Conservation (phyloP, 169 alveolate species). For the Cryptosporidium meleagridis region DNA sequence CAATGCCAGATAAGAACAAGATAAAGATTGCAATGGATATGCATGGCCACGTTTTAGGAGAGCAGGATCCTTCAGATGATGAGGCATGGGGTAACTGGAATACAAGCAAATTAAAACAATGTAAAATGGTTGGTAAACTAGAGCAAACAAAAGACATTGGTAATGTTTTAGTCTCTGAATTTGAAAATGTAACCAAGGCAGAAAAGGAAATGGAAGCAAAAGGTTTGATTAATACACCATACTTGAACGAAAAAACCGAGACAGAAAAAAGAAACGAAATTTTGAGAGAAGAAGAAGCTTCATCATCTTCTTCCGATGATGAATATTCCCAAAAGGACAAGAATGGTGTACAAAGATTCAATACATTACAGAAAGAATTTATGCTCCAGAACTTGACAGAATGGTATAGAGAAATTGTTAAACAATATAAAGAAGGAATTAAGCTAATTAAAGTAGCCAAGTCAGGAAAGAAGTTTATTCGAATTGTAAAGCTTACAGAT, state of each 20-base stretch:
- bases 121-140: constrained; percentile 52
- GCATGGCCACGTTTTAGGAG: constrained; percentile 77
- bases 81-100: constrained; percentile 80
- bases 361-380: constrained; percentile 78
- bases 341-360: constrained; percentile 36
- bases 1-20: constrained; percentile 77
- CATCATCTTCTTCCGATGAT: constrained; percentile 53
- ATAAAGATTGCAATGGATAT: constrained; percentile 76
- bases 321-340: constrained; percentile 14
- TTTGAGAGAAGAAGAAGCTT: constrained; percentile 25
- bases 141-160: constrained; percentile 71
- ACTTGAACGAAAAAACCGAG: constrained; percentile 52
- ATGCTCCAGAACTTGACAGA: constrained; percentile 76
- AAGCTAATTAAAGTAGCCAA: constrained; percentile 78
- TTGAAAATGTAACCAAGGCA: constrained; percentile 57
- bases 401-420: constrained; percentile 78
- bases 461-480: constrained; percentile 78
- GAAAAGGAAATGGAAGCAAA: constrained; percentile 70
- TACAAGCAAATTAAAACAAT: constrained; percentile 22
- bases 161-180: constrained; percentile 52
- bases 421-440: constrained; percentile 78
- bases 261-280: constrained; percentile 14
- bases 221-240: constrained; percentile 55
- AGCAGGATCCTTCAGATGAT: constrained; percentile 80
- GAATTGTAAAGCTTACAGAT: constrained; percentile 77